Percentiles rank a stretch among this genome's conserved stretches.
Evolutionary conservation across 2,329 filamentous ascomycete species (phyloP).

Genomic region (Pseudogymnoascus sp.): DNA sequence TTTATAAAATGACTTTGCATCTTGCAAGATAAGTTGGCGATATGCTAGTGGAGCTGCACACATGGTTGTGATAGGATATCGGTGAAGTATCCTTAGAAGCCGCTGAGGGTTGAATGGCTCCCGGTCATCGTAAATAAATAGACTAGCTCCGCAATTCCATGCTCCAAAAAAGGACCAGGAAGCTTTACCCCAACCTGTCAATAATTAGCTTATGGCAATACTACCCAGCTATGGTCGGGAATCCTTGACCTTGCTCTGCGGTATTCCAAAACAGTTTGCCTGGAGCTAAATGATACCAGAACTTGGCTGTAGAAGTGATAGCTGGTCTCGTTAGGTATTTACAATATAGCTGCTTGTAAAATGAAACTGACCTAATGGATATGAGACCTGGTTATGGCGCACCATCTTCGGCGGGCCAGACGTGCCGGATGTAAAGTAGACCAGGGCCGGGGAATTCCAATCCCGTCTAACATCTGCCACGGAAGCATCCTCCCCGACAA

Average conservation of each 20-base stretch:
- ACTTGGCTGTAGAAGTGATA: constrained; percentile 33
- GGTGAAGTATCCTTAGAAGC: constrained; percentile 30
- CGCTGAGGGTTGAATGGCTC: constrained; percentile 28
- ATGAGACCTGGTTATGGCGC: constrained; percentile 34
- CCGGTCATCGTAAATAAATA: constrained; percentile 35
- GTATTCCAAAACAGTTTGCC: constrained; percentile 34
- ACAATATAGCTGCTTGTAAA: background rate
- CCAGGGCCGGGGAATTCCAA: constrained; percentile 25
- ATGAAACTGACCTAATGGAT: constrained; percentile 28
- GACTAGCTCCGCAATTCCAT: constrained; percentile 35
- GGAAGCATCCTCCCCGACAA: constrained; percentile 22
- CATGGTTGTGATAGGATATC: constrained; percentile 35
- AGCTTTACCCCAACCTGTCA: constrained; percentile 35
- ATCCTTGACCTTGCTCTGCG: constrained; percentile 30
- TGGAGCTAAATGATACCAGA: constrained; percentile 32
- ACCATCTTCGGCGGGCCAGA: constrained; percentile 37
- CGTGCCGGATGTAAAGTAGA: constrained; percentile 36
- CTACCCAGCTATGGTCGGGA: background rate
- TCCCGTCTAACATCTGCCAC: constrained; percentile 20
- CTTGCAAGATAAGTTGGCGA: constrained; percentile 33
- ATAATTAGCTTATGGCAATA: background rate
- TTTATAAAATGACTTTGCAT: constrained; percentile 26
- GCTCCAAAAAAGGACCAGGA: constrained; percentile 35
- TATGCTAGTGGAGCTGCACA: constrained; percentile 37
- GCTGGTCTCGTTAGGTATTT: constrained; percentile 17